Evolutionary conservation across 106 monocot species (phyloP), one percentile per base, ranked within the genome.

Genomic region (Acorus gramineus): DNA sequence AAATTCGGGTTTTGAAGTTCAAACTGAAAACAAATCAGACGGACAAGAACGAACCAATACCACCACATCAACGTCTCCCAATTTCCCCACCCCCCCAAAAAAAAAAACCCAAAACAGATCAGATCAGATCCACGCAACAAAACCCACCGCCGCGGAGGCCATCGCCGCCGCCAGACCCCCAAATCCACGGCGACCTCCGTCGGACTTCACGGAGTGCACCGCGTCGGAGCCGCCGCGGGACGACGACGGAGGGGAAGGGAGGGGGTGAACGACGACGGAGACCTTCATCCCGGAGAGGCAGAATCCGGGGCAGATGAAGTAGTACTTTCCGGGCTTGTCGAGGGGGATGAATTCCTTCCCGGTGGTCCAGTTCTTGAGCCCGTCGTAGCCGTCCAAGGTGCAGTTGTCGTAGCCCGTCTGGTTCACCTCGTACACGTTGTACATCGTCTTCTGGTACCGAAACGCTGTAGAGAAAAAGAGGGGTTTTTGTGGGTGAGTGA

Each of bases 371-470:
- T 94, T 94, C 7, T 28, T 28, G 28, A 28, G 28, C 28, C 93
- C 93, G 46, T 65, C 69, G 59, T 78, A 60, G 4, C 86, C 80
- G 60, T 84, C 86, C 60, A 78, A 79, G 43, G 93, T 89, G 79
- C 93, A 94, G 86, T 94, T 94, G 66, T 86, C 86, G 77, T 89
- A 94, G 12, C 93, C 93, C 9, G 93, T 94, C 75, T 72, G 12
- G 74, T 94, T 94, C 79, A 94, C 93, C 77, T 89, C 89, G 63
- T 86, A 94, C 67, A 94, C 93, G 64, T 86, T 86, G 86, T 84
- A 84, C 66, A 67, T 84, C 75, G 79, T 64, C 77, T 94, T 94
- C 63, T 67, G 72, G 93, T 94, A 94, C 78, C 93, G 81, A 63
- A 94, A 94, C 3, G 93, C 93, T 93, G 73, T 52, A 9, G 1